Base-by-base conservation (phyloP, 2,329 filamentous ascomycete genomes). In the Colletotrichum zoysiae region DNA sequence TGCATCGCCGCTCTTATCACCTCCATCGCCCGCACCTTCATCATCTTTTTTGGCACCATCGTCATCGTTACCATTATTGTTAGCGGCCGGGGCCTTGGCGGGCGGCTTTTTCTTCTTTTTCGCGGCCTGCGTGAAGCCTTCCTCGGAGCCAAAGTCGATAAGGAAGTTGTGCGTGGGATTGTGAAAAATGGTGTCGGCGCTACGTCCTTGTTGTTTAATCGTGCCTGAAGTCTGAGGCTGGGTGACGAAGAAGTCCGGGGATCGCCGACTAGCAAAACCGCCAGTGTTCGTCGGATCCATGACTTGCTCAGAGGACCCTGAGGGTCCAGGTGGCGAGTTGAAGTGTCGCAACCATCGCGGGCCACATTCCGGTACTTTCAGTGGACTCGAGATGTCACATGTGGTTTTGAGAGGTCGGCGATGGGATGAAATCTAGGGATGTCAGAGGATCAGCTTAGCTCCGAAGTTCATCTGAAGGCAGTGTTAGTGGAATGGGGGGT, bases 101-200 rank as follows among this genome's bases (percentile, higher is more conserved):
- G 69, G 51, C 46, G 84, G 84, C 74, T 85, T 85, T 80, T 91
- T 92, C 79, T 86, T 90, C 79, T 87, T 88, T 74, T 87, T 86
- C 2, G 82, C 85, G 48, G 84, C 85, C 77, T 91, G 86, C 63
- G 84, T 83, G 81, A 85, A 89, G 60, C 84, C 87, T 53, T 88
- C 83, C 64, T 86, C 81, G 35, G 85, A 88, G 30, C 83, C 82
- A 70, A 92, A 88, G 77, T 93, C 90, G 62, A 93, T 81, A 40
- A 83, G 80, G 26, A 82, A 77, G 50, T 81, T 78, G 75, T 82
- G 80, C 48, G 78, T 81, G n/a, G 85, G 86, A 74, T 88, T 85
- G 51, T 74, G 74, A 44, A 89, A 80, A 7, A 88, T 76, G 76
- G 80, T 79, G 73, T 80, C 76, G 35, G 77, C 77, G 60, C 71